Evolutionary conservation across 192 early-diverging fungal species (phyloP).

Genomic region (Coemansia javaensis): DNA sequence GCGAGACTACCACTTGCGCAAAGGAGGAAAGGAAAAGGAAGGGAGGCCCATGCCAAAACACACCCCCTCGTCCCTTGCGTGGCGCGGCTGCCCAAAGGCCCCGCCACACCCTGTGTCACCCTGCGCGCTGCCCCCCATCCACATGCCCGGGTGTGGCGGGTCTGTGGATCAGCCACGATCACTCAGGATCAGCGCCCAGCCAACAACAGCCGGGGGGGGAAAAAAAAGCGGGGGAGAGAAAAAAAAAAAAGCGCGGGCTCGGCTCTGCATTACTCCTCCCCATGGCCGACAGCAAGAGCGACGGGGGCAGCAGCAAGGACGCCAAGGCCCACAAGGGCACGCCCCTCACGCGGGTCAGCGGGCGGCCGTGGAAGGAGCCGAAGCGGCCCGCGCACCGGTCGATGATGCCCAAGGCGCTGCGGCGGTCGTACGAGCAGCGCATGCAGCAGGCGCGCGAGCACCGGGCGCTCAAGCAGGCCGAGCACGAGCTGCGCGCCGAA

Average conservation of each 20-base stretch:
- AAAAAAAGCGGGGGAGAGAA: background rate
- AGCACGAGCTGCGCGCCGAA: conserved; percentile 37
- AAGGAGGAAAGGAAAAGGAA: too few relatives aligned
- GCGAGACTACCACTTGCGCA: too few relatives aligned
- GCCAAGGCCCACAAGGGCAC: conserved; percentile 1
- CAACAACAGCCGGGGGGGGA: too few relatives aligned
- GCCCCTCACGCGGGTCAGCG: conserved; percentile 37
- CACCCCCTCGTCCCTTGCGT: too few relatives aligned
- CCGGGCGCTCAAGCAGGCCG: conserved; percentile 17
- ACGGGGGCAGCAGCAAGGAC: background rate
- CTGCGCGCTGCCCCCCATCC: too few relatives aligned
- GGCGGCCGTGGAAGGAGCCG: conserved; percentile 39
- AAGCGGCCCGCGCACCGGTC: conserved; percentile 39
- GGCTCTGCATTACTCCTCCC: too few relatives aligned
- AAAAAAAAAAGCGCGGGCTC: background rate
- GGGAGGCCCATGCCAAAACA: too few relatives aligned
- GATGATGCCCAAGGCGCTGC: conserved; percentile 43
- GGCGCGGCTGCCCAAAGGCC: too few relatives aligned
- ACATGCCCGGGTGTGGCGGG: too few relatives aligned
- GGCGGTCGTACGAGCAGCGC: conserved; percentile 38
- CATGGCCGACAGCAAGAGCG: conserved; percentile 3
- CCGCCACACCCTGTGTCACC: too few relatives aligned
- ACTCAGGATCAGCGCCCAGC: too few relatives aligned
- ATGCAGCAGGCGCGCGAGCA: conserved; percentile 20
- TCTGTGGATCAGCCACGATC: too few relatives aligned